phyloP scores from a whole-genome alignment of 2,329 filamentous ascomycete species.

The Fusarium dlaminii region DNA sequence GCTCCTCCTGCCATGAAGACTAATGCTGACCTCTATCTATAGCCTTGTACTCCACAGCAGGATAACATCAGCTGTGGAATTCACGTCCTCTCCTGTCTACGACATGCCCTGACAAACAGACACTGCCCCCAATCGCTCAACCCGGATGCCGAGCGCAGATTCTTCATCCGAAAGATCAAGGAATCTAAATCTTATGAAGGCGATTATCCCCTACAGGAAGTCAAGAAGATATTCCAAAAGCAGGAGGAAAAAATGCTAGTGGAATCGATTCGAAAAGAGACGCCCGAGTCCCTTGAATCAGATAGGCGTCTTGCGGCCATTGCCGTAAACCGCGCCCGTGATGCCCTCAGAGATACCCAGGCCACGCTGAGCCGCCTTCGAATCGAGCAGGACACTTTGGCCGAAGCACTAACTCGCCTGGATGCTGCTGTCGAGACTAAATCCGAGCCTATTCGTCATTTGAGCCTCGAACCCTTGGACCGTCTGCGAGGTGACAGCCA shows the following conservation, averaged over 20 bases:
- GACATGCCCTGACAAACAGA: not conserved
- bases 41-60: not conserved
- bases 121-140: not conserved
- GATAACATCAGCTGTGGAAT: not conserved
- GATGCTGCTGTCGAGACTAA: not conserved
- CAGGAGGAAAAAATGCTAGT: not conserved
- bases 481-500: not conserved
- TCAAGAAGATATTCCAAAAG: not conserved
- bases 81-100: not conserved
- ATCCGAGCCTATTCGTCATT: not conserved
- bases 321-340: not conserved
- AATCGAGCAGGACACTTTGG: not conserved
- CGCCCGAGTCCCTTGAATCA: not conserved
- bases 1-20: not conserved
- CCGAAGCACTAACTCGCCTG: not conserved
- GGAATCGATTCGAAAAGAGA: not conserved
- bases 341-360: not conserved
- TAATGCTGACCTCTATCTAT: not conserved
- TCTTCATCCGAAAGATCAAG: not conserved
- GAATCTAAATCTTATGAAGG: not conserved
- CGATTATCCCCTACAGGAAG: not conserved
- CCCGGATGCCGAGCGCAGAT: not conserved
- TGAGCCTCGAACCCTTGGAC: not conserved
- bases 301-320: not conserved
- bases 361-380: not conserved